Evolutionary conservation across 805 yeast genomes (phyloP).

Genomic region (Hanseniaspora clermontiae): DNA sequence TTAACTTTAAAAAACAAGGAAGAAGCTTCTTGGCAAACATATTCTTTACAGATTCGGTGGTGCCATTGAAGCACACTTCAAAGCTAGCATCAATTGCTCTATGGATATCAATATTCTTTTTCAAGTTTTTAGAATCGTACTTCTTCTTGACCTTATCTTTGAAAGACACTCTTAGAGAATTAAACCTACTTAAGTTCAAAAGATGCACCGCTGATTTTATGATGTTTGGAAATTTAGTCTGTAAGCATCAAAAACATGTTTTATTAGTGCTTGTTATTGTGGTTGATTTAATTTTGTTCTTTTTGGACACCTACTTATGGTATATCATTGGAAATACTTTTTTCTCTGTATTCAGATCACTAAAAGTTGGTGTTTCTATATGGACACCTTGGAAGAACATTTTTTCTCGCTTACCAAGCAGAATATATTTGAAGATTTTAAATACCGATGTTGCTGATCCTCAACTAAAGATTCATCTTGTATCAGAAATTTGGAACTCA

Average conservation of each 20-base stretch:
- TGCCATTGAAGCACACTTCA: slow-evolving; percentile 61
- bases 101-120: slow-evolving; percentile 81
- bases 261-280: slow-evolving; percentile 84
- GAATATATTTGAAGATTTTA: slow-evolving; percentile 93
- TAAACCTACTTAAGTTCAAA: slow-evolving; percentile 67
- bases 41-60: slow-evolving; percentile 41
- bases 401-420: slow-evolving; percentile 93
- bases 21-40: slow-evolving; percentile 35
- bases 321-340: slow-evolving; percentile 89
- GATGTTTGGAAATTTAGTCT: slow-evolving; percentile 68
- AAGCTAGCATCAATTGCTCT: slow-evolving; percentile 91
- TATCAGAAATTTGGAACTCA: slow-evolving; percentile 98
- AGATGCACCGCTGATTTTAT: slow-evolving; percentile 89
- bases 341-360: slow-evolving; percentile 93
- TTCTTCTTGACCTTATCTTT: slow-evolving; percentile 77
- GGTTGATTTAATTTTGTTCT: slow-evolving; percentile 88
- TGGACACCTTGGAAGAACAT: slow-evolving; percentile 99
- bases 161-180: slow-evolving; percentile 86
- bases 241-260: slow-evolving; percentile 70
- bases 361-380: slow-evolving; percentile 96
- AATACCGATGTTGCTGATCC: slow-evolving; percentile 99
- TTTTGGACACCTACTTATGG: slow-evolving; percentile 98
- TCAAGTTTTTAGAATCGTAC: slow-evolving; percentile 83
- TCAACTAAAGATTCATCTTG: slow-evolving; percentile 92
- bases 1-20: slow-evolving; percentile 17